Conservation (phyloP, 208 protist genomes). For the Leishmania tropica region DNA sequence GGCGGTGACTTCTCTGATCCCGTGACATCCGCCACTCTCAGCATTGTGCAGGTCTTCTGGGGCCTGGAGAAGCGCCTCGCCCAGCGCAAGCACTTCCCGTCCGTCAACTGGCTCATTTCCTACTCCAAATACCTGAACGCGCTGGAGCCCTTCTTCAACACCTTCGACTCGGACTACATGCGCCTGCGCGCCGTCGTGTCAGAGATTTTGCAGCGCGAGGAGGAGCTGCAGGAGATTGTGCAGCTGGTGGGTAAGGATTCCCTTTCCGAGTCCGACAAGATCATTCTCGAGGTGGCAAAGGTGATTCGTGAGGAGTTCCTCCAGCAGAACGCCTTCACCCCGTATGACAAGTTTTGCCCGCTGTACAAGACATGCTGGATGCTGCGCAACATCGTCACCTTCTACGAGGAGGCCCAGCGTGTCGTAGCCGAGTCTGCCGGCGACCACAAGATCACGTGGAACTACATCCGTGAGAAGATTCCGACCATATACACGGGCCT, state of each 20-base stretch:
- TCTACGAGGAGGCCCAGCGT: conserved; percentile 96
- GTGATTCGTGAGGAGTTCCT: conserved; percentile 99
- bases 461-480: conserved; percentile 94
- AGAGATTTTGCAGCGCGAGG: conserved; percentile 99
- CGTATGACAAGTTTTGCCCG: conserved; percentile 98
- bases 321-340: conserved; percentile 99
- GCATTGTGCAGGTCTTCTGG: conserved; percentile 99
- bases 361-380: conserved; percentile 99
- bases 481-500: conserved; percentile 83
- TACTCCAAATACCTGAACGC: conserved; percentile 99
- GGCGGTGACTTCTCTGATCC: conserved; percentile 99
- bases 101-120: conserved; percentile 99
- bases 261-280: conserved; percentile 99
- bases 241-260: conserved; percentile 99
- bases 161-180: conserved; percentile 96
- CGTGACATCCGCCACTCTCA: conserved; percentile 99
- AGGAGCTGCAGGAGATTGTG: conserved; percentile 99
- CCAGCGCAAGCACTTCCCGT: conserved; percentile 99
- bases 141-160: conserved; percentile 98
- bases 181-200: conserved; percentile 91
- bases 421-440: conserved; percentile 84
- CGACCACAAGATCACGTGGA: conserved; percentile 97
- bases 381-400: conserved; percentile 98
- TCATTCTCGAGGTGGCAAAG: conserved; percentile 99
- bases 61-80: conserved; percentile 99